phyloP scores from a whole-genome alignment of 345 rosid species.

The Hibiscus tridactylites region DNA sequence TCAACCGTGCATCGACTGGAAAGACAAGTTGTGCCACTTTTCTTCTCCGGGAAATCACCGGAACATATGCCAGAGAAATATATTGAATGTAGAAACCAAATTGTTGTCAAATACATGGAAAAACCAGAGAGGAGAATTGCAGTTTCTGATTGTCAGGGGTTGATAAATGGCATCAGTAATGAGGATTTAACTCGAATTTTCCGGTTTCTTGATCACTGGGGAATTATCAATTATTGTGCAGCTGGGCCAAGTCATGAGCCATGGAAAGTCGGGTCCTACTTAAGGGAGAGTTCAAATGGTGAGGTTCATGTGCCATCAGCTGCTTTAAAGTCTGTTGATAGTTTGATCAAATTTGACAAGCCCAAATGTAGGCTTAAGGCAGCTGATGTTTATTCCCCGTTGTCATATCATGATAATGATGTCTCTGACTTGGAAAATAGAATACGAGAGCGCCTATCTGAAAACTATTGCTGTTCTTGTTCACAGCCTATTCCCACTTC shows the following conservation, averaged over 20 bases:
- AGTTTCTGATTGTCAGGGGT: constrained; percentile 63
- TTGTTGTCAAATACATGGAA: constrained; percentile 79
- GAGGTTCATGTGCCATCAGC: constrained; percentile 90
- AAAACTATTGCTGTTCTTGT: constrained; percentile 67
- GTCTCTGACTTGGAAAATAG: constrained; percentile 72
- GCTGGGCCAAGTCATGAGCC: constrained; percentile 38
- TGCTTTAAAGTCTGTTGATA: constrained; percentile 87
- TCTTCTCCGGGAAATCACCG: constrained; percentile 83
- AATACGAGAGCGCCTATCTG: constrained; percentile 83
- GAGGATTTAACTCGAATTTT: constrained; percentile 77
- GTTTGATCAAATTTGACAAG: constrained; percentile 95
- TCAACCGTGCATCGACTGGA: constrained; percentile 75
- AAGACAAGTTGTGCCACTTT: constrained; percentile 96
- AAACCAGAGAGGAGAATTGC: constrained; percentile 68
- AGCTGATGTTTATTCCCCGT: constrained; percentile 51
- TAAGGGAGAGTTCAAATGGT: constrained; percentile 78
- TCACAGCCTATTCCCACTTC: constrained; percentile 55
- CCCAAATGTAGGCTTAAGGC: constrained; percentile 83
- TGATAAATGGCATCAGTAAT: constrained; percentile 41
- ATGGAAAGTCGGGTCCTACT: constrained; percentile 48
- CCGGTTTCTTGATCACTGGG: constrained; percentile 98
- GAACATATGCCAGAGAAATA: constrained; percentile 74
- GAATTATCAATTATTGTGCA: constrained; percentile 88
- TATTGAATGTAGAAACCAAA: constrained; percentile 77
- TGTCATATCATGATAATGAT: constrained; percentile 37